Percentiles rank a stretch among this genome's conserved stretches.
phyloP scores from a whole-genome alignment of 345 rosid genomes.

The Populus pruinosa region DNA sequence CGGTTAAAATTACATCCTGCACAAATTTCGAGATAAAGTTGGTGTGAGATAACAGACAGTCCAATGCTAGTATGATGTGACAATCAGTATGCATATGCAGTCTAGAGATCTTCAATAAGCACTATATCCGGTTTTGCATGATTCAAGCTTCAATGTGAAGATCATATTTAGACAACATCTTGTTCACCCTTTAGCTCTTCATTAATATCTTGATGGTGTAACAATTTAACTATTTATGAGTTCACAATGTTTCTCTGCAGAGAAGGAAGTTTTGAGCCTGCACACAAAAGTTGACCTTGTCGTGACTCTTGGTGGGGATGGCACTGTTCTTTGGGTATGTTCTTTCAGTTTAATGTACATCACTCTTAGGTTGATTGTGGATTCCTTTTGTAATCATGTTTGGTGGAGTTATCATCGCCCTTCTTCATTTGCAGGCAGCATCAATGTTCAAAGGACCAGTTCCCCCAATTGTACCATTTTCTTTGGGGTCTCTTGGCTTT shows the following conservation, averaged over 20 bases:
- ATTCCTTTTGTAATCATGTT: conserved; percentile 9
- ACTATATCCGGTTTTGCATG: not conserved
- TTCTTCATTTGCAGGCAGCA: conserved; percentile 67
- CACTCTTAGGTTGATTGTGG: not conserved
- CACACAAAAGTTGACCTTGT: conserved; percentile 91
- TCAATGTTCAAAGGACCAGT: conserved; percentile 98
- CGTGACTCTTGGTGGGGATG: conserved; percentile 99
- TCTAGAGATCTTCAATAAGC: not conserved
- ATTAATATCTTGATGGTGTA: not conserved
- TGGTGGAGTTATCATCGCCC: conserved; percentile 5
- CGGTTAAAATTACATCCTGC: not conserved
- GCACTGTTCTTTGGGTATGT: conserved; percentile 97
- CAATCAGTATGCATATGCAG: not conserved
- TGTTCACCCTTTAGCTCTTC: not conserved
- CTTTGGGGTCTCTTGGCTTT: conserved; percentile 96
- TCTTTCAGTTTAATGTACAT: not conserved
- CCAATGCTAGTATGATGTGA: not conserved
- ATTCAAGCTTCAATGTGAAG: not conserved
- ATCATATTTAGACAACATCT: not conserved
- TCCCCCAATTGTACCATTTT: conserved; percentile 94
- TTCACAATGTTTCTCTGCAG: conserved; percentile 41
- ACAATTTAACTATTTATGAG: not conserved
- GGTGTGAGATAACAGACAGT: not conserved
- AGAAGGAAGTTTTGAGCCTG: conserved; percentile 59
- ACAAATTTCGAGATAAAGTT: not conserved